Evolutionary conservation across 2,329 filamentous ascomycete genomes (phyloP), one percentile per base, ranked within the genome.

Genomic region (Sporothrix variecibatus): DNA sequence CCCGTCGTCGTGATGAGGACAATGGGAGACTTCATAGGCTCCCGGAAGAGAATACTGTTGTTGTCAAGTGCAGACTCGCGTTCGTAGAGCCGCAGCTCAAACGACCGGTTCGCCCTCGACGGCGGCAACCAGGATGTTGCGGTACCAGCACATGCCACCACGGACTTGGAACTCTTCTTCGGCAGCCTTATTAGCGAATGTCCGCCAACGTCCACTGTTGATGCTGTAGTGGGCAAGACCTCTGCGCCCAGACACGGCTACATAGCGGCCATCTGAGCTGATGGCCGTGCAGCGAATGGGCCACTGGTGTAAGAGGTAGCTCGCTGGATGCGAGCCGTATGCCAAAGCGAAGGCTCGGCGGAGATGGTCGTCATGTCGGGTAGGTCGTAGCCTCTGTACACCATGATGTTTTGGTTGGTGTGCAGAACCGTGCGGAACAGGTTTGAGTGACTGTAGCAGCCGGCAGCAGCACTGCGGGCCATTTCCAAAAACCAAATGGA

Each of bases 71-170:
- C 86, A 34, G 92, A 87, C 81, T 99, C 96, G 74, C 97, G 90
- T 0, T 95, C 97, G 82, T 95, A 98, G 20, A 99, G 87, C n/a
- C 96, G 93, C 69, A 99, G 84, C 84, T 97, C 93, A 79, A 94
- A 94, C 28, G 91, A 91, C 77, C 91, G 89, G 77, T 93, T 93
- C 72, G 90, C 91, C 91, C 82, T 99, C 96, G n/a, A 98, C 92
- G 3, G 95, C 94, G 53, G 94, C 95, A 73, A 98, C 93, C 23
- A 99, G 86, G 43, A 98, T 93, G 82, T 99, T 95, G 77, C 97
- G 94, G 80, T 97, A 95, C 96, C 96, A 99, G 81, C 95, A 98
- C 95, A 99, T 97, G 7, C 96, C 96, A 68, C 96, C 96, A 76
- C 95, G 88, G 17, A 99, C 94, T 31, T 94, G 90, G 80, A 99